Evolutionary conservation across 1,139 yeast species (phyloP).

Genomic region (Waltiozyma sp.): DNA sequence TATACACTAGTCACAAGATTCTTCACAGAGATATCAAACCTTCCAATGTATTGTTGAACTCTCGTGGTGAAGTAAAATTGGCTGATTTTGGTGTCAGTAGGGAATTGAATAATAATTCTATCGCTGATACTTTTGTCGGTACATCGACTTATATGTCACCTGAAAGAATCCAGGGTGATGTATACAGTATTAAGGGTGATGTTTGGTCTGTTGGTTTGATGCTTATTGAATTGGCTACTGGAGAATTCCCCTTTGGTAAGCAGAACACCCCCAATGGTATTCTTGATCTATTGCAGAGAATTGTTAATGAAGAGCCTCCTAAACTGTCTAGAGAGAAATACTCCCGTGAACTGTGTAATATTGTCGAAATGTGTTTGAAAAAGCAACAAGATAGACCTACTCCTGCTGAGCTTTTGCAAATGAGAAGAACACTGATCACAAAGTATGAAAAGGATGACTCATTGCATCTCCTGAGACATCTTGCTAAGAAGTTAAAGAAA

Average conservation of each 20-base stretch:
- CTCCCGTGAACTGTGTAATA: constrained; percentile 38
- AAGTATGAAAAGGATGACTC: constrained; percentile 18
- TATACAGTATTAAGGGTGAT: constrained; percentile 86
- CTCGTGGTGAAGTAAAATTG: constrained; percentile 68
- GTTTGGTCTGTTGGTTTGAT: constrained; percentile 94
- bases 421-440: constrained; percentile 14
- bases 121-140: constrained; percentile 96
- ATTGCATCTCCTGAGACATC: constrained; percentile 16
- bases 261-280: constrained; percentile 75
- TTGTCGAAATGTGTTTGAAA: constrained; percentile 56
- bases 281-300: constrained; percentile 77
- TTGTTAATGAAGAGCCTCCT: constrained; percentile 91
- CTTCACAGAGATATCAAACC: constrained; percentile 93
- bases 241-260: constrained; percentile 53
- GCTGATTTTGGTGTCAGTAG: constrained; percentile 94
- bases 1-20: constrained; percentile 73
- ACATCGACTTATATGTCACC: constrained; percentile 98
- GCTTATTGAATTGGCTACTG: constrained; percentile 80
- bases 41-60: constrained; percentile 71
- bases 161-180: constrained; percentile 89
- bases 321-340: constrained; percentile 34
- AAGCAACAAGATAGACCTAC: constrained; percentile 51
- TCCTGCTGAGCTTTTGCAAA: constrained; percentile 43
- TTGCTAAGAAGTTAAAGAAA: constrained; percentile 17
- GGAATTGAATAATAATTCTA: constrained; percentile 70